A percentile compares a stretch with the other conserved stretches of the same genome.
phyloP scores from a whole-genome alignment of 106 monocot species.

The Platanthera zijinensis region DNA sequence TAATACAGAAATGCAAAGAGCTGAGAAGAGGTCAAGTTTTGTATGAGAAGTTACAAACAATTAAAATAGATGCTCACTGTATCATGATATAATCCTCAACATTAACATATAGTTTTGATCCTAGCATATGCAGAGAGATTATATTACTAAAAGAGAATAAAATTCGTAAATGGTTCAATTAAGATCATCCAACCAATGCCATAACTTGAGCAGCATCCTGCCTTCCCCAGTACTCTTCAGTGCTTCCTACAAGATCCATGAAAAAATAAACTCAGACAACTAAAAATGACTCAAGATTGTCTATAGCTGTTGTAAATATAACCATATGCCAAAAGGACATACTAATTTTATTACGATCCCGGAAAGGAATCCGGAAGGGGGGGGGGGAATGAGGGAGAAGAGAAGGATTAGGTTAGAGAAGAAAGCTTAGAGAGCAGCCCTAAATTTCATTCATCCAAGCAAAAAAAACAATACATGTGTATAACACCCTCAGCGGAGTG shows the following conservation, averaged over 20 bases:
- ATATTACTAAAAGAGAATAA: neutral
- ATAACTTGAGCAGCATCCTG: conserved; percentile 96
- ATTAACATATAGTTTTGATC: neutral
- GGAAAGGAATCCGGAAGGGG: no score
- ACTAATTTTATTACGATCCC: neutral
- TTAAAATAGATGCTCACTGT: neutral
- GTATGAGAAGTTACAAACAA: neutral
- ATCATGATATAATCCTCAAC: neutral
- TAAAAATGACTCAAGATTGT: neutral
- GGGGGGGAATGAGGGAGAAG: no score
- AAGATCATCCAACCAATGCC: conserved; percentile 54
- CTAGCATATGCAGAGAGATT: neutral
- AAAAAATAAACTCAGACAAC: neutral
- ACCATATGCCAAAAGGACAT: neutral
- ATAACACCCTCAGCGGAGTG: no score
- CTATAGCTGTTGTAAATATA: neutral
- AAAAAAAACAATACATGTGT: no score
- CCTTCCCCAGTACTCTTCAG: conserved; percentile 82
- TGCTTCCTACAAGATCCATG: conserved; percentile 62
- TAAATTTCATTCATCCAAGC: no score
- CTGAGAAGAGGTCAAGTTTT: neutral
- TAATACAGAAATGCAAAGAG: neutral
- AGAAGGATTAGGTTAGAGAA: no score
- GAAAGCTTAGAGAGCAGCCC: no score
- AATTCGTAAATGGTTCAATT: neutral